Evolutionary conservation across 805 yeast genomes (phyloP), one percentile per base, ranked within the genome.

Genomic region (Wickerhamomyces pijperi): DNA sequence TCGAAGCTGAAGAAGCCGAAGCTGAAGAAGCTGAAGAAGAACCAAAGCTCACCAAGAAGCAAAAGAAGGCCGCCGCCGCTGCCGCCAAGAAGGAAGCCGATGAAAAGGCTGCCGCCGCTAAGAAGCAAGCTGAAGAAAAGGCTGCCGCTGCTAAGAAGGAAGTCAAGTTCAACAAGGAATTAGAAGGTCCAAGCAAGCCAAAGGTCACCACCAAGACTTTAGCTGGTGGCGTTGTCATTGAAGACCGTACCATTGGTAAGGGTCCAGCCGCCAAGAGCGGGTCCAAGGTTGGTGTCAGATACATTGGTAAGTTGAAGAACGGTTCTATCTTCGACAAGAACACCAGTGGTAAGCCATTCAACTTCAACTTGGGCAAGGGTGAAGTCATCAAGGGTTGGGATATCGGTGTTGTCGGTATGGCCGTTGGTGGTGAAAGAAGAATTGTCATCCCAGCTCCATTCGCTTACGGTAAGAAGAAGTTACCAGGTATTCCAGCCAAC

Each of bases 311-410:
- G 72, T 78, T 92, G 63, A 82, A 83, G 70, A 87, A 88, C 68
- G 98, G 97, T 53, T 85, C 85, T 63, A 87, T 84, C 37, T 92
- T 92, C 51, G 99, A 92, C 74, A 88, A 90, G 65, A 92, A 92
- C 78, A 86, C 95, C 52, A 73, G 80, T 49, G 99, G 99, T 56
- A 90, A 86, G 71, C 98, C 99, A 57, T 92, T 92, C 64, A 65
- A 67, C 48, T 92, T 92, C 67, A 76, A 75, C 46, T 74, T 92
- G 53, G 98, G 98, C 56, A 83, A 82, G 63, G 98, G 97, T 59
- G 98, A 92, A 68, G 97, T 94, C 52, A 92, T 92, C 72, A 85
- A 85, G 65, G 98, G 97, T 49, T 92, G 95, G 85, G 99, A 92
- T 61, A 74, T 90, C 56, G 99, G 99, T 73, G 92, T 92, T 54